phyloP scores from a whole-genome alignment of 2,329 filamentous ascomycete genomes.

The Curvularia sp. region DNA sequence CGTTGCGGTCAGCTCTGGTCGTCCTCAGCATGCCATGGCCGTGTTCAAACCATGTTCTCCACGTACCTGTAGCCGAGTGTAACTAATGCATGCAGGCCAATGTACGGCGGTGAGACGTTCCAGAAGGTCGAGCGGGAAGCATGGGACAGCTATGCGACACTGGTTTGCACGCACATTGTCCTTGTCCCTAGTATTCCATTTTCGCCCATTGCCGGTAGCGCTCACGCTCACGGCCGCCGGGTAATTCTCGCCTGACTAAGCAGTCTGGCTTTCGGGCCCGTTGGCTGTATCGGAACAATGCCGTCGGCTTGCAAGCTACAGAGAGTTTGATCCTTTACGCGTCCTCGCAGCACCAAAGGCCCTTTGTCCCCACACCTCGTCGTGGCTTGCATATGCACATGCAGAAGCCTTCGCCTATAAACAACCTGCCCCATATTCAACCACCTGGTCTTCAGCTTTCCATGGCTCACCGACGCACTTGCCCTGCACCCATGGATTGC shows the following conservation, averaged over 20 bases:
- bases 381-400: slow-evolving; percentile 15
- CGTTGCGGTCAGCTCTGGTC: neutral
- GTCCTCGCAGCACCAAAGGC: slow-evolving; percentile 14
- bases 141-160: slow-evolving; percentile 7
- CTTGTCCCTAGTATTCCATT: neutral
- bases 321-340: slow-evolving; percentile 11
- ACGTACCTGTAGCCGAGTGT: slow-evolving; percentile 11
- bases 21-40: neutral
- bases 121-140: slow-evolving; percentile 16
- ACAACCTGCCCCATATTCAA: slow-evolving; percentile 1
- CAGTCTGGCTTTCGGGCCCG: neutral
- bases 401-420: neutral
- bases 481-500: slow-evolving; percentile 1
- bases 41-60: neutral
- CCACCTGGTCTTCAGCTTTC: slow-evolving; percentile 2
- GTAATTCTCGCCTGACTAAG: neutral
- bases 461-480: neutral
- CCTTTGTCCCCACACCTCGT: slow-evolving; percentile 12
- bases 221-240: neutral
- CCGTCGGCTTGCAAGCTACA: slow-evolving; percentile 2
- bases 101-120: slow-evolving; percentile 20
- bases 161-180: slow-evolving; percentile 2
- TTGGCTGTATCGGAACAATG: slow-evolving; percentile 5
- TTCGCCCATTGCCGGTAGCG: neutral
- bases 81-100: slow-evolving; percentile 15